Conservation (phyloP, 805 yeast species). For the Limtongia smithiae region DNA sequence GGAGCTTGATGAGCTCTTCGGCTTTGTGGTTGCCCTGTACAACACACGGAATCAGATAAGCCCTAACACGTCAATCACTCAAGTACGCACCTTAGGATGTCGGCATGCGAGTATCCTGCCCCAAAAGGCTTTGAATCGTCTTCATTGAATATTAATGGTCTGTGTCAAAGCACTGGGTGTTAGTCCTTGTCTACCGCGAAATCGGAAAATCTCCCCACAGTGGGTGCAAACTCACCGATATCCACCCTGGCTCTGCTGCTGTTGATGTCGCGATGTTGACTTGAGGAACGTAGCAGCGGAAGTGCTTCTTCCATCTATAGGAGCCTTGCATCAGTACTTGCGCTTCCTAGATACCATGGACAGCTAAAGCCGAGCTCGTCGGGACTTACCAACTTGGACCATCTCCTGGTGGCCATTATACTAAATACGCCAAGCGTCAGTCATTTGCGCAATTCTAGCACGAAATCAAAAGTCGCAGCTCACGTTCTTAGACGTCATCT, state of each 20-base stretch:
- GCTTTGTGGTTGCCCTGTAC: background rate
- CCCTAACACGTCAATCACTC: too few species aligned
- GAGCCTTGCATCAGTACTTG: background rate
- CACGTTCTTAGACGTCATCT: slow-evolving; percentile 18
- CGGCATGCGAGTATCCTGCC: slow-evolving; percentile 56
- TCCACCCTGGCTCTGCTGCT: slow-evolving; percentile 34
- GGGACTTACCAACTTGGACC: slow-evolving; percentile 37
- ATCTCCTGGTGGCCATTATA: slow-evolving; percentile 38
- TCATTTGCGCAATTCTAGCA: too few species aligned
- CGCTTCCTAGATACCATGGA: background rate
- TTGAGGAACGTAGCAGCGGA: slow-evolving; percentile 24
- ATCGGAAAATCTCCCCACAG: too few species aligned
- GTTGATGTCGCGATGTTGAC: slow-evolving; percentile 24
- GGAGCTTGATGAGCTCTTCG: slow-evolving; percentile 12
- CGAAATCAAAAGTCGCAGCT: too few species aligned
- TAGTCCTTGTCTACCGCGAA: too few species aligned
- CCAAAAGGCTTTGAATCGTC: slow-evolving; percentile 48
- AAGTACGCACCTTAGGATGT: slow-evolving; percentile 33
- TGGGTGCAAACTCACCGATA: slow-evolving; percentile 39
- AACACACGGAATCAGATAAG: too few species aligned
- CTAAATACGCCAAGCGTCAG: too few species aligned
- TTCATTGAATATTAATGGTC: slow-evolving; percentile 4
- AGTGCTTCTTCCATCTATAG: slow-evolving; percentile 18
- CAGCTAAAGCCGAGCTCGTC: background rate
- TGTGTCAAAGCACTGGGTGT: too few species aligned